Evolutionary conservation across 2,329 filamentous ascomycete genomes (phyloP).

Genomic region (Venturia aucupariae): DNA sequence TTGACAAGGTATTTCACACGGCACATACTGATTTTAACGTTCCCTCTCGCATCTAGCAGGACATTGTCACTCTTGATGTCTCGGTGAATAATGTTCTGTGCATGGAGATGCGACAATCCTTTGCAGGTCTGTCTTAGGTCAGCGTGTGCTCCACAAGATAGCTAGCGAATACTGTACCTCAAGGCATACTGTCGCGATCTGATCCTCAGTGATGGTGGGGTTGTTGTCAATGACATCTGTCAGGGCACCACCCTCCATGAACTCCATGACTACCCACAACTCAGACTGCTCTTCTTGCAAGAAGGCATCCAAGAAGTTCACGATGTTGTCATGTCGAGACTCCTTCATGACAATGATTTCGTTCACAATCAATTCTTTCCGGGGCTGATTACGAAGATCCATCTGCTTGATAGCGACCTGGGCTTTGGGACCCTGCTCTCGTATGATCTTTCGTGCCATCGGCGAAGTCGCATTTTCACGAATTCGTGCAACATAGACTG

Average conservation of each 20-base stretch:
- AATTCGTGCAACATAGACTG: conserved; percentile 94
- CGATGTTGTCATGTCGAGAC: conserved; percentile 95
- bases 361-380: conserved; percentile 97
- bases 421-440: conserved; percentile 68
- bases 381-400: conserved; percentile 93
- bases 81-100: conserved; percentile 94
- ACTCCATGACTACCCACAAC: conserved; percentile 99
- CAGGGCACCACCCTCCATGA: conserved; percentile 95
- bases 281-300: conserved; percentile 88
- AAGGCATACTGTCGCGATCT: conserved; percentile 93
- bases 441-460: conserved; percentile 68
- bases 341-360: conserved; percentile 99
- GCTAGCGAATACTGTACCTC: conserved; percentile 55
- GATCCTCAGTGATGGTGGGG: conserved; percentile 82
- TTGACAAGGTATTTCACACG: not conserved
- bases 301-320: conserved; percentile 97
- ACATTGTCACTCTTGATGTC: conserved; percentile 99
- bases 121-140: conserved; percentile 66
- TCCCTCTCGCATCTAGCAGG: conserved; percentile 82
- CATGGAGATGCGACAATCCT: conserved; percentile 86
- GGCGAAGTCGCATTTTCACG: conserved; percentile 79
- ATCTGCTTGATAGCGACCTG: conserved; percentile 99
- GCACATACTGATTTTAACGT: conserved; percentile 90
- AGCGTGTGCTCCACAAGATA: conserved; percentile 18
- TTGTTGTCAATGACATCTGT: conserved; percentile 99